Base-by-base conservation (phyloP, 768 basidiomycete genomes). In the Lentinula edodes region DNA sequence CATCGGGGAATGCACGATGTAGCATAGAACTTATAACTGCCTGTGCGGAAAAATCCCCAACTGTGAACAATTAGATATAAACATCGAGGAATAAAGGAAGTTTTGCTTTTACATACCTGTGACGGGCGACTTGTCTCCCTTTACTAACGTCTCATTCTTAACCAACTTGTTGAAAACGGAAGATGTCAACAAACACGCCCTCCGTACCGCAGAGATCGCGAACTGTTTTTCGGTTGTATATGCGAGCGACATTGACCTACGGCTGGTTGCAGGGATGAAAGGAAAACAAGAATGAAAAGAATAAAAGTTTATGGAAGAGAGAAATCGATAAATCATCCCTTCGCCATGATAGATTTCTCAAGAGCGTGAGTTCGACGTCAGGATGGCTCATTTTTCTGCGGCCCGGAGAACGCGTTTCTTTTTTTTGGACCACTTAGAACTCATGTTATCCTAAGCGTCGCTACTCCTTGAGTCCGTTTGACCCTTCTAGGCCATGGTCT, bases 11-110 rank as follows among this genome's bases (percentile, higher is more conserved):
- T 0, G 88, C 85, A 12, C 77, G 76, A 15, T 74, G 71, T 39
- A 99, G 83, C 69, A 98, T 89, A 7, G 88, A 80, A 62, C 89
- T 90, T 67, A 99, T 87, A 45, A 98, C 85, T 0, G 95, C 93
- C 70, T 99, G 97, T 0, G 95, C 92, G 3, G 95, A 84, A 72
- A 89, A 95, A 74, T 98, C 97, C 41, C 90, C 97, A 20, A 97
- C 95, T 95, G 66, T 3, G 66, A 28, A 10, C 58, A 13, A 41
- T 1, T 23, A 32, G 36, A 35, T 34, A 39, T 46, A 28, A 42
- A 61, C 55, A 61, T 59, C 42, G 50, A 34, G 9, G 36, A 43
- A 57, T 15, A 20, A 52, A 42, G 42, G 32, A 18, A 45, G 28
- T 4, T 28, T 3, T 28, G 42, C 7, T 13, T 20, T 39, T 45